These are phyloP conservation scores for Cryptosporidium ryanae DNA, from an alignment of 169 alveolate species.

Conservation along the genomic window DNA sequence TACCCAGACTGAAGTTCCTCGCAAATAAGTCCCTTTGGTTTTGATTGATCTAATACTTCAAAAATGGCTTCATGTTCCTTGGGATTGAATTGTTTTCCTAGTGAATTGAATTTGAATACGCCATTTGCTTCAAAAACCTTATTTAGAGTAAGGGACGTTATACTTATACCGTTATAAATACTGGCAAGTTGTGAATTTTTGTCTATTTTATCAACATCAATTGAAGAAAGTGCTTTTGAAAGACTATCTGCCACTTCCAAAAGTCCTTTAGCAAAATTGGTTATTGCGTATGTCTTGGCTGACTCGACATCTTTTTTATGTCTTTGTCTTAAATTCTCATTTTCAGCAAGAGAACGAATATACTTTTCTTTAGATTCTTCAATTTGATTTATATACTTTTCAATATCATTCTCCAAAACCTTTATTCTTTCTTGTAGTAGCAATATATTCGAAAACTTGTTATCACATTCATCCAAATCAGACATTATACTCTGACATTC, in stretches of 20 bases:
- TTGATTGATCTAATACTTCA: constrained; percentile 78
- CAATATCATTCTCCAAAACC: constrained; percentile 34
- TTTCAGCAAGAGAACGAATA: constrained; percentile 76
- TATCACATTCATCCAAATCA: background rate
- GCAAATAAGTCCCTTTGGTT: constrained; percentile 80
- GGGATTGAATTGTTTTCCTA: constrained; percentile 85
- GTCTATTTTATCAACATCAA: constrained; percentile 65
- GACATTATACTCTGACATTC: no score
- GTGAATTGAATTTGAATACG: constrained; percentile 80
- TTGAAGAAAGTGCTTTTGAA: constrained; percentile 81
- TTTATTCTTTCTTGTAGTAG: constrained; percentile 53
- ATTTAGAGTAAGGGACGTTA: constrained; percentile 81
- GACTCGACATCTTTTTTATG: constrained; percentile 77
- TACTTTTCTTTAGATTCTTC: constrained; percentile 70
- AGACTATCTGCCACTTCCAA: constrained; percentile 85
- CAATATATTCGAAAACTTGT: background rate
- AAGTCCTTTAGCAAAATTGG: constrained; percentile 86
- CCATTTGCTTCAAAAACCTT: constrained; percentile 77
- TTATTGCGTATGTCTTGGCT: constrained; percentile 81
- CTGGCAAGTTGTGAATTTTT: constrained; percentile 76
- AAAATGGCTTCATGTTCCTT: constrained; percentile 86
- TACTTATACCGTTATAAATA: constrained; percentile 78
- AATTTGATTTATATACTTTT: constrained; percentile 11
- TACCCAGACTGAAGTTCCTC: constrained; percentile 84
- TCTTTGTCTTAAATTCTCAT: constrained; percentile 74